Base-by-base conservation (phyloP, 2,329 filamentous ascomycete species). In the Lizonia empirigonia region DNA sequence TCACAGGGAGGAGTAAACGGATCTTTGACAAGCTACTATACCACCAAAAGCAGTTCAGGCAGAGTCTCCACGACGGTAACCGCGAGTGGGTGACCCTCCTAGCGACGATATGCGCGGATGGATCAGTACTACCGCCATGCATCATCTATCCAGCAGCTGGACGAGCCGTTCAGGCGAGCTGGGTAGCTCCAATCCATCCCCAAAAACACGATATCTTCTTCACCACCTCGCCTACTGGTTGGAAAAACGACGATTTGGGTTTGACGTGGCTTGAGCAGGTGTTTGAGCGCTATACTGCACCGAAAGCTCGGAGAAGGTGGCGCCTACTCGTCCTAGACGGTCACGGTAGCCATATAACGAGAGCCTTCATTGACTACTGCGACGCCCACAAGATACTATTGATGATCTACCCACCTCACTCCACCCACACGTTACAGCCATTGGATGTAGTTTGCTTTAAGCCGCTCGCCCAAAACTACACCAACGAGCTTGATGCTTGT, bases 1-100 rank as follows among this genome's bases (percentile, higher is more conserved):
- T 48, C 22, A 59, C 19, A 50, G 85, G 64, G 2, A 86, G 58
- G 15, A 44, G 32, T 26, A 49, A 54, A 19, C 23, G 39, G 12
- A 36, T 54, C 32, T 50, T 54, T 19, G 36, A 26, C n/a, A 53
- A 37, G 36, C 19, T 15, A 22, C 44, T 53, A 20, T 48, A 38
- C 16, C 12, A 19, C 26, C 15, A n/a, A 12, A 39, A 39, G 24
- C 30, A 42, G 16, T 32, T 44, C 18, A 32, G 18, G 42, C 42
- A 53, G 24, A n/a, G 12, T 37, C 12, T 47, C 13, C 36, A 53
- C 26, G 37, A 48, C 12, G 44, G 37, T 18, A 48, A 39, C 26
- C 10, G 36, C 12, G 32, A 48, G 34, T 49, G 38, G 56, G 44
- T 59, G 34, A 48, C 26, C n/a, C 41, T 44, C 15, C n/a, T 38